These are phyloP conservation scores for Claviceps capensis DNA, from an alignment of 2,329 filamentous ascomycete species.

Conservation along the genomic window DNA sequence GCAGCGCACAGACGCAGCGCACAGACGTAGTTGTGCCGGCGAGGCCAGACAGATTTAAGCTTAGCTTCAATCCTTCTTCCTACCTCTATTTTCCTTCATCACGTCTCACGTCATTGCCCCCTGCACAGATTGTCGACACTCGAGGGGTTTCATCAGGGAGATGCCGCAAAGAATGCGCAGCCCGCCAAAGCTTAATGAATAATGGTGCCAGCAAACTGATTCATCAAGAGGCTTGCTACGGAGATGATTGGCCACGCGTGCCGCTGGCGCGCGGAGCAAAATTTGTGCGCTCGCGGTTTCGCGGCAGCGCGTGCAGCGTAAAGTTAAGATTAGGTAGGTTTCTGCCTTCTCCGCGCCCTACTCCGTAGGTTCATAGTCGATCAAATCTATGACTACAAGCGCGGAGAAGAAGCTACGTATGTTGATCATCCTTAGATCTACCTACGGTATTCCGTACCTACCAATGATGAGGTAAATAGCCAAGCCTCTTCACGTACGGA, in stretches of 20 bases:
- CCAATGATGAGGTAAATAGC: background rate
- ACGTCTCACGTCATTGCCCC: background rate
- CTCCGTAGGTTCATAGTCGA: too few species aligned
- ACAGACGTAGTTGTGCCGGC: background rate
- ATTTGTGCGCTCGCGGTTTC: too few species aligned
- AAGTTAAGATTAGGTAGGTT: background rate
- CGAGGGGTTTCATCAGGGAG: background rate
- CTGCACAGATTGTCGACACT: too few species aligned
- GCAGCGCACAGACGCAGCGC: background rate
- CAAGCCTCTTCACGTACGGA: background rate
- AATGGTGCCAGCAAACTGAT: background rate
- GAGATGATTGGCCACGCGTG: background rate
- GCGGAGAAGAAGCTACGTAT: too few species aligned
- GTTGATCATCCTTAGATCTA: too few species aligned
- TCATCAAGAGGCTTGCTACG: background rate
- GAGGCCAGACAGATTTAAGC: conserved; percentile 7
- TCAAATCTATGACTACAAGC: too few species aligned
- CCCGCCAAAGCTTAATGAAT: background rate
- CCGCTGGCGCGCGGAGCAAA: too few species aligned
- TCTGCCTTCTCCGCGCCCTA: background rate
- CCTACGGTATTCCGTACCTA: too few species aligned
- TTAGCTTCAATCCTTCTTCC: conserved; percentile 6
- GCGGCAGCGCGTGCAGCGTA: background rate
- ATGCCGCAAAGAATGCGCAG: background rate
- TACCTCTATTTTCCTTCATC: background rate